Conservation (phyloP, 768 basidiomycete species). For the Neoboletus subvelutipes region DNA sequence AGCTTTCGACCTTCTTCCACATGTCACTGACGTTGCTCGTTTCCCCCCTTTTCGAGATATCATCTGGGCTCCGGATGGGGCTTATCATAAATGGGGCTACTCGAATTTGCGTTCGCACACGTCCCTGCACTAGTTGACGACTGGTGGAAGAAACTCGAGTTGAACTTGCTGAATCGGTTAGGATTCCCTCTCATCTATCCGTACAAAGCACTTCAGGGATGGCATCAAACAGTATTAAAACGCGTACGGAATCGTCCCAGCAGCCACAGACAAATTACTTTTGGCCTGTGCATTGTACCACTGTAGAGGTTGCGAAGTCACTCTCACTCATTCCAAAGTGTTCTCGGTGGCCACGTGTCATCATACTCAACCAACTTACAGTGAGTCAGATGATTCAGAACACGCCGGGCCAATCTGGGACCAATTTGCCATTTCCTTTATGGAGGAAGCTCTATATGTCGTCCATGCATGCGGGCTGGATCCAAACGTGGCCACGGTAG, state of each 20-base stretch:
- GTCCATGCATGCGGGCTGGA: constrained; percentile 16
- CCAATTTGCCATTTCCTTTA: background rate
- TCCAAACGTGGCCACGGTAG: constrained; percentile 9
- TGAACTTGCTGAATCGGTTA: background rate
- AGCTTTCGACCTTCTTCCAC: constrained; percentile 5
- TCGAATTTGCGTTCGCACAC: background rate
- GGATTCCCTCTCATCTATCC: background rate
- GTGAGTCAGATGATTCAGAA: background rate
- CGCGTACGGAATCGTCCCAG: background rate
- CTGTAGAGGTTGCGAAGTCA: background rate
- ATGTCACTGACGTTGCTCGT: too few species aligned
- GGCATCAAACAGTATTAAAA: background rate
- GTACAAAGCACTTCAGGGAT: background rate
- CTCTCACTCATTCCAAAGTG: background rate
- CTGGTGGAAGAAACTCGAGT: background rate
- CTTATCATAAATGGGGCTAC: background rate
- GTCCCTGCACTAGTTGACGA: background rate
- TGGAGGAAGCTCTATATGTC: constrained; percentile 6
- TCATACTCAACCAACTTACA: too few species aligned
- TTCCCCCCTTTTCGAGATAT: too few species aligned
- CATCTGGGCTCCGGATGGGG: background rate
- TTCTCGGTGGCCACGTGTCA: background rate
- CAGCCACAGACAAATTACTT: background rate
- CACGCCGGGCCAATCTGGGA: background rate
- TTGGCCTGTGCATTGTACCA: background rate